phyloP scores from a whole-genome alignment of 371 early-diverging fungal genomes.

The Mortierella sp. region DNA sequence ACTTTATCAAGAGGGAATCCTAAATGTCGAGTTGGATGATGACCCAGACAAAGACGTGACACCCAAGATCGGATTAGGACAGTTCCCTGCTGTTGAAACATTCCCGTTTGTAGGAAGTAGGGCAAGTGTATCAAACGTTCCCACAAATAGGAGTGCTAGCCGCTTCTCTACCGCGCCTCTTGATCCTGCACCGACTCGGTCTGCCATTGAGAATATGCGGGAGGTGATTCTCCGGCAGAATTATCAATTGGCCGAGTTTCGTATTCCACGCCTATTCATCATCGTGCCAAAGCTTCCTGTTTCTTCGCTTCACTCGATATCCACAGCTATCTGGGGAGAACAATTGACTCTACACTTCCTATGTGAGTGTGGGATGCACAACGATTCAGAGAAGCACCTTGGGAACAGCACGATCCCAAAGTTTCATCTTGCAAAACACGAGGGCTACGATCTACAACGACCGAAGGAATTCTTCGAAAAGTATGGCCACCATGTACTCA shows the following conservation, averaged over 20 bases:
- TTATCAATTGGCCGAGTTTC: neutral
- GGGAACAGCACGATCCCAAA: neutral
- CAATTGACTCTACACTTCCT: slow-evolving; percentile 10
- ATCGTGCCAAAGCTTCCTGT: neutral
- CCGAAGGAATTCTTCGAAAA: slow-evolving; percentile 14
- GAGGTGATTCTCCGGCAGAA: neutral
- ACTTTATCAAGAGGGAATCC: neutral
- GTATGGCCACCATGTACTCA: slow-evolving; percentile 17
- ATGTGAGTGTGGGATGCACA: slow-evolving; percentile 18
- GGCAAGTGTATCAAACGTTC: neutral
- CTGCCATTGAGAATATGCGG: neutral
- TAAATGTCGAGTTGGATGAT: neutral
- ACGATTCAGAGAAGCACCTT: neutral
- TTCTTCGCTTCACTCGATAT: neutral
- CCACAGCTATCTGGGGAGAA: neutral
- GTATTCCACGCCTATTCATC: neutral
- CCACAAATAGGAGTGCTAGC: neutral
- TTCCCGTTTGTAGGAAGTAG: neutral
- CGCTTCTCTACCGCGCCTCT: neutral
- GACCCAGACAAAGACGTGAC: neutral
- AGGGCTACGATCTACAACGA: slow-evolving; percentile 16
- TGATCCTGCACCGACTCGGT: neutral
- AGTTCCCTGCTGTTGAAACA: neutral
- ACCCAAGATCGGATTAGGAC: neutral
- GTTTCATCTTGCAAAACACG: slow-evolving; percentile 22